A percentile compares a stretch with the other conserved stretches of the same genome.
phyloP scores from a whole-genome alignment of 2,329 filamentous ascomycete genomes.

The Pyrenophora graminea region DNA sequence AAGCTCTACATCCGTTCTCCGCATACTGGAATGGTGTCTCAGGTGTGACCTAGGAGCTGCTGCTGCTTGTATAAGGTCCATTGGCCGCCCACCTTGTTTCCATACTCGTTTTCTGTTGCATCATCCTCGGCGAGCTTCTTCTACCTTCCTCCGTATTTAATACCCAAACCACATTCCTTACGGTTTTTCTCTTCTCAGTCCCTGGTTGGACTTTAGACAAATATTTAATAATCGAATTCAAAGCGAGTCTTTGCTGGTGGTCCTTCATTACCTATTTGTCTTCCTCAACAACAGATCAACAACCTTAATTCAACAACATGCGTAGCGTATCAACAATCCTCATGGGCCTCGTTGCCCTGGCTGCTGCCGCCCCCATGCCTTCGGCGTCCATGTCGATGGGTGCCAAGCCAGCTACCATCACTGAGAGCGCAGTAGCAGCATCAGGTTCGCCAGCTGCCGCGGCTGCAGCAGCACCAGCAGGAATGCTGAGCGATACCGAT shows the following conservation, averaged over 20 bases:
- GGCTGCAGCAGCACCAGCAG: conserved; percentile 26
- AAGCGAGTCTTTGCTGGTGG: conserved; percentile 47
- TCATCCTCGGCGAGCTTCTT: conserved; percentile 41
- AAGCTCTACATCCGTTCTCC: conserved; percentile 43
- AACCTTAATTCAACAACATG: conserved; percentile 43
- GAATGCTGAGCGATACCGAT: conserved; percentile 54
- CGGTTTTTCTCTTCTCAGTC: conserved; percentile 43
- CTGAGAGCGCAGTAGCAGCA: conserved; percentile 18
- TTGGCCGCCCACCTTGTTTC: conserved; percentile 45
- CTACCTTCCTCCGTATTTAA: conserved; percentile 42
- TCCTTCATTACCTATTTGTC: conserved; percentile 29
- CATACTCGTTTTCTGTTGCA: conserved; percentile 44
- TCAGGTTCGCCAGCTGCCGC: conserved; percentile 22
- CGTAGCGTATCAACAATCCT: conserved; percentile 44
- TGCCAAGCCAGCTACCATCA: conserved; percentile 19
- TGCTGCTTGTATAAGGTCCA: conserved; percentile 44
- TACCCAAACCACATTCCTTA: conserved; percentile 44
- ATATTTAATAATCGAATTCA: conserved; percentile 44
- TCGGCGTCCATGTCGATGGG: conserved; percentile 13
- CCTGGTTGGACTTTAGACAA: conserved; percentile 47
- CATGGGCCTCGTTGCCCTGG: conserved; percentile 42
- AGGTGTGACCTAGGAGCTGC: conserved; percentile 39
- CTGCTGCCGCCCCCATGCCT: conserved; percentile 36
- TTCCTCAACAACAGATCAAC: conserved; percentile 26
- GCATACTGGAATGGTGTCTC: conserved; percentile 44